Conservation (phyloP, 2,329 filamentous ascomycete genomes). For the Colletotrichum tanaceti region DNA sequence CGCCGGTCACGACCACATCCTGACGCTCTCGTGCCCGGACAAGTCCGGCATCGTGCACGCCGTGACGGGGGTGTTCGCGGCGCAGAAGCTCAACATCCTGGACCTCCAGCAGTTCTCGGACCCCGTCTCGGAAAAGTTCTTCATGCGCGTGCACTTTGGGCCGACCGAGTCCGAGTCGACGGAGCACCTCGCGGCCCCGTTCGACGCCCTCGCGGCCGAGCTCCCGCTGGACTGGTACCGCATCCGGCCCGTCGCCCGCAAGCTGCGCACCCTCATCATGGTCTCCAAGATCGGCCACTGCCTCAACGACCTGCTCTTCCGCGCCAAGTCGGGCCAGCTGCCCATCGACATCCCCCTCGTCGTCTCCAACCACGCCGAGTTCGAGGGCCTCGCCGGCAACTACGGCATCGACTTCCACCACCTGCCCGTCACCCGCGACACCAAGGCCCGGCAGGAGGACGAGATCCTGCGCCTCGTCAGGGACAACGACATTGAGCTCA, state of each 20-base stretch:
- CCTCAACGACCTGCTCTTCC: conserved; percentile 85
- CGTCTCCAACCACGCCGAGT: conserved; percentile 85
- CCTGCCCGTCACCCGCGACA: conserved; percentile 82
- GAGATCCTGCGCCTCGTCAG: conserved; percentile 77
- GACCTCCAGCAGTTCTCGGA: conserved; percentile 89
- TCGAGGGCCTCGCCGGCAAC: conserved; percentile 72
- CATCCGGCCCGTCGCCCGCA: conserved; percentile 74
- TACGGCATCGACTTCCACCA: conserved; percentile 86
- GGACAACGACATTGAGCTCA: conserved; percentile 78
- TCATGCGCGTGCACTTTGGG: conserved; percentile 89
- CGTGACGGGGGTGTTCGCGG: conserved; percentile 81
- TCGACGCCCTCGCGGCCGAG: conserved; percentile 70
- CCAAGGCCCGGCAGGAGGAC: conserved; percentile 78
- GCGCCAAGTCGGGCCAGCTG: conserved; percentile 78
- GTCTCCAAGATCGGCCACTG: conserved; percentile 91
- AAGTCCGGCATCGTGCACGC: conserved; percentile 87
- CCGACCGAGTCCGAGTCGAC: conserved; percentile 64
- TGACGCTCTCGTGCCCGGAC: conserved; percentile 87
- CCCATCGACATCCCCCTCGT: conserved; percentile 81
- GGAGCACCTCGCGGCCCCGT: conserved; percentile 64
- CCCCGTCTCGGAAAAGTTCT: conserved; percentile 79
- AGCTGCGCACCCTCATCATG: conserved; percentile 85
- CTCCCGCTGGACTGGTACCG: conserved; percentile 76
- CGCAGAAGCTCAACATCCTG: conserved; percentile 81
- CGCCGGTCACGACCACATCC: conserved; percentile 63